Evolutionary conservation across 2,329 filamentous ascomycete species (phyloP).

Genomic region (Scytalidium lignicola): DNA sequence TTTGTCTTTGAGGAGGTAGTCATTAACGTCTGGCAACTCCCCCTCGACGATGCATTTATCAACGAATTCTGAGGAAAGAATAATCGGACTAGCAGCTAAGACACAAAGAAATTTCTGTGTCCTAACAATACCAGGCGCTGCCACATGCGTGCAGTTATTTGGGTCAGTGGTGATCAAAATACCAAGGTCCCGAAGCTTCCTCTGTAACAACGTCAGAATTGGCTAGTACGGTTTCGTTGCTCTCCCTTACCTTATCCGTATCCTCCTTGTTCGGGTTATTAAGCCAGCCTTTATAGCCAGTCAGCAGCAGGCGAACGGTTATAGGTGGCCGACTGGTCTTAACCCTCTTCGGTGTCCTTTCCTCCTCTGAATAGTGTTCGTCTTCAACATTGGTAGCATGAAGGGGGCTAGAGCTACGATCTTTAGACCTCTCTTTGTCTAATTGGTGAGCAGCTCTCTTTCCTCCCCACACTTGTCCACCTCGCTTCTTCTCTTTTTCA

Average conservation of each 20-base stretch:
- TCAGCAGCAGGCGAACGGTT: conserved; percentile 72
- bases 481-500: conserved; percentile 86
- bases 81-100: conserved; percentile 71
- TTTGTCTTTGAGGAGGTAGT: conserved; percentile 66
- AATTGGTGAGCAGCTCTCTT: conserved; percentile 56
- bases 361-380: conserved; percentile 40
- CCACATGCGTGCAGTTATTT: conserved; percentile 75
- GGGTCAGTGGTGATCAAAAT: conserved; percentile 75
- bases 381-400: conserved; percentile 33
- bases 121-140: conserved; percentile 79
- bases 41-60: conserved; percentile 69
- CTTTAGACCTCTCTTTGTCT: conserved; percentile 41
- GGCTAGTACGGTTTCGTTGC: not conserved
- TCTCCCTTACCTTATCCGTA: conserved; percentile 65
- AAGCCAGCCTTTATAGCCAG: conserved; percentile 80
- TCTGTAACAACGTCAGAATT: conserved; percentile 41
- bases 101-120: conserved; percentile 93
- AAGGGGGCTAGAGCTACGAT: conserved; percentile 34
- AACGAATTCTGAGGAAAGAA: conserved; percentile 75
- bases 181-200: conserved; percentile 75
- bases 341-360: conserved; percentile 43
- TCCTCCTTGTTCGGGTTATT: conserved; percentile 69
- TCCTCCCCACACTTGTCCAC: conserved; percentile 52
- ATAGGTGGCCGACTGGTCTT: conserved; percentile 66
- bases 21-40: conserved; percentile 55